These are phyloP conservation scores for Cystobasidium tubakii DNA, from an alignment of 768 basidiomycete genomes.

Conservation along the genomic window DNA sequence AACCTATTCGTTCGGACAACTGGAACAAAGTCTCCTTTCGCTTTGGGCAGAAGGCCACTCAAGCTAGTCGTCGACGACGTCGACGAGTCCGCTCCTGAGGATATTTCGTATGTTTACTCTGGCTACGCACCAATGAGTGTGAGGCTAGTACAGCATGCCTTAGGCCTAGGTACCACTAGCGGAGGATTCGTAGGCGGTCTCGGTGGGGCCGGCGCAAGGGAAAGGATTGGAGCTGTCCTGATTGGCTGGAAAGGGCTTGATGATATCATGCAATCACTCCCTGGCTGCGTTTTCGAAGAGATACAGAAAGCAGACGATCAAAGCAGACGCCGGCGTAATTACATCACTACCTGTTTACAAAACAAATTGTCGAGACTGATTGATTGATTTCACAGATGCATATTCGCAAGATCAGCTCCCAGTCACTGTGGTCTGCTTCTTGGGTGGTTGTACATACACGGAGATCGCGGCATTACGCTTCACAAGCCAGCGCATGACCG, in stretches of 20 bases:
- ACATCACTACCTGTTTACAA: too few relatives aligned
- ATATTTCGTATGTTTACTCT: constrained; percentile 92
- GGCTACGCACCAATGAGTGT: constrained; percentile 92
- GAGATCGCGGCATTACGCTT: constrained; percentile 93
- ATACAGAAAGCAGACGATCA: constrained; percentile 48
- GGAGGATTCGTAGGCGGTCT: constrained; percentile 1
- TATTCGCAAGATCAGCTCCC: constrained; percentile 56
- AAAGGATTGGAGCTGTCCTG: constrained; percentile 58
- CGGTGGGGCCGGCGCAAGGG: constrained; percentile 50
- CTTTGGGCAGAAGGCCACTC: constrained; percentile 68
- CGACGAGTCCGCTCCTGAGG: constrained; percentile 62
- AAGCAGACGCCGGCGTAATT: constrained; percentile 8
- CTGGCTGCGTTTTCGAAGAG: constrained; percentile 80
- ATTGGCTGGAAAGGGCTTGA: constrained; percentile 97
- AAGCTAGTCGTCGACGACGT: constrained; percentile 89
- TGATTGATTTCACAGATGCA: background rate
- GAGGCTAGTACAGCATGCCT: constrained; percentile 80
- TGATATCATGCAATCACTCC: constrained; percentile 72
- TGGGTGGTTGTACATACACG: constrained; percentile 94
- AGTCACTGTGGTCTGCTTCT: constrained; percentile 89
- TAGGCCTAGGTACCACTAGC: constrained; percentile 31
- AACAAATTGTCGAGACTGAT: too few relatives aligned
- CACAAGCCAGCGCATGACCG: constrained; percentile 55
- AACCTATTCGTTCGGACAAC: constrained; percentile 57
- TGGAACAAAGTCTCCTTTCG: constrained; percentile 64